phyloP scores from a whole-genome alignment of 2,329 filamentous ascomycete species.

The Atkinsonella hypoxylon region DNA sequence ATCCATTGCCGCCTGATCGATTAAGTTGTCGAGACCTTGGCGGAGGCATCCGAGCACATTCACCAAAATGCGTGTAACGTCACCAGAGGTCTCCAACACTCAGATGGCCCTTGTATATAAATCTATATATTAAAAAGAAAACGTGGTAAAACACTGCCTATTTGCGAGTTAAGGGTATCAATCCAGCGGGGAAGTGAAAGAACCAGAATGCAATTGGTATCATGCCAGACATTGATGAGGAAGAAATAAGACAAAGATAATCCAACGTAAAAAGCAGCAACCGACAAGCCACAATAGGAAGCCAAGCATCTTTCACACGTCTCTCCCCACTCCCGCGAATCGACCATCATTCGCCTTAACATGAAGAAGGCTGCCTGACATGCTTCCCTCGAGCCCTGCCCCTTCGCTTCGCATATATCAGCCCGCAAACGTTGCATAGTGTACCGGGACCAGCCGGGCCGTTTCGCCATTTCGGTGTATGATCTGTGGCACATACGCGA shows the following conservation, averaged over 20 bases:
- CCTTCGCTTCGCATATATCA: constrained; percentile 29
- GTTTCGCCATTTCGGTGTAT: constrained; percentile 65
- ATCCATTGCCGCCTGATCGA: too few relatives aligned
- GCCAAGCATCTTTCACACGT: background rate
- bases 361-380: constrained; percentile 1
- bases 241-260: background rate
- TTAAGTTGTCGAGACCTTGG: too few relatives aligned
- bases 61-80: too few relatives aligned
- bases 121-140: background rate
- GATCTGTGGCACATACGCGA: constrained; percentile 49
- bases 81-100: too few relatives aligned
- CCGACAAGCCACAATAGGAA: background rate
- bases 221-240: background rate
- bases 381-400: constrained; percentile 2
- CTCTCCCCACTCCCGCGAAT: background rate
- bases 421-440: constrained; percentile 61
- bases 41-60: too few relatives aligned
- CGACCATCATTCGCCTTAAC: constrained; percentile 1
- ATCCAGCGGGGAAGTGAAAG: background rate
- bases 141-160: background rate
- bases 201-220: background rate
- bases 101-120: too few relatives aligned
- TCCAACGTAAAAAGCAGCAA: background rate
- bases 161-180: background rate
- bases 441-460: constrained; percentile 63